Evolutionary conservation across 2,329 filamentous ascomycete species (phyloP), one percentile per base, ranked within the genome.

Genomic region (Rugonectria rugulosa): DNA sequence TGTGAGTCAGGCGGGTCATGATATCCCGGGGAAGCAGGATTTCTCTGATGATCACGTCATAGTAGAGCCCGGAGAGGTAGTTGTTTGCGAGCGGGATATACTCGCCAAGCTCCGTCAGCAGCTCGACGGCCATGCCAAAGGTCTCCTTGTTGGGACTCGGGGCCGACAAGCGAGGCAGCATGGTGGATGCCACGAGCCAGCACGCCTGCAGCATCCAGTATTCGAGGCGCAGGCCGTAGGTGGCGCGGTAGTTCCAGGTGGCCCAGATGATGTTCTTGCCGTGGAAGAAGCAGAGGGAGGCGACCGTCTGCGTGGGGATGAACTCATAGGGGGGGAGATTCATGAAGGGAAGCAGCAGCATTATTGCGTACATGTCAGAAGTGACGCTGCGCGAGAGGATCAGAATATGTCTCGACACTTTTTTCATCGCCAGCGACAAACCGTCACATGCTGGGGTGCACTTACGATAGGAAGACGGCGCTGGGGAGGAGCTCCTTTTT

Each of bases 221-320:
- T 31, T 67, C 66, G 36, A 62, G 56, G 19, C 51, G 61, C 48
- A 63, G 53, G 23, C 62, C 62, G 29, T 64, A 61, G 1, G 49
- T 60, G n/a, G 61, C 56, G 31, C 69, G 66, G 15, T 67, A 70
- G 45, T 64, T 65, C 47, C 58, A 62, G n/a, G 68, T 34, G 5
- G 51, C 27, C 17, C 43, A 47, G 9, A 66, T 53, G 20, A 68
- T 34, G 17, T 59, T 50, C 45, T 45, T 50, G 20, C 55, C 54
- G 29, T 66, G 61, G 14, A 36, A 10, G 23, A 60, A 44, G 15
- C 31, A 43, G 3, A 57, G 42, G 2, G 41, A 19, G 4, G 17
- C 10, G 10, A 49, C 55, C 1, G 42, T 20, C 15, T 45, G 49
- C 8, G 12, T 4, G 12, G 31, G 37, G 6, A 45, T 40, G 23